Conservation (phyloP, 1,139 yeast species). For the Sugiyamaella novakii region DNA sequence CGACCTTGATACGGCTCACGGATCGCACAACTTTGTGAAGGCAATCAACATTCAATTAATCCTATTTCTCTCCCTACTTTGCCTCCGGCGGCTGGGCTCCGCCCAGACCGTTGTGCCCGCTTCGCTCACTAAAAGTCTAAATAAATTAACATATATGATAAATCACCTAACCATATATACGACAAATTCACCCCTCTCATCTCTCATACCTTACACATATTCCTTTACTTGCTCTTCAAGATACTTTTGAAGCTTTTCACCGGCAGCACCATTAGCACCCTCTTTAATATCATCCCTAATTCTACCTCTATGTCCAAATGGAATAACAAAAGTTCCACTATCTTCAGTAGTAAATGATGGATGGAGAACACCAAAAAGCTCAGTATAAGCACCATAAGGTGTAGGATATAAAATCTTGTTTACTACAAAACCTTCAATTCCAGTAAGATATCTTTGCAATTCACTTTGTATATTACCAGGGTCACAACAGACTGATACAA, state of each 20-base stretch:
- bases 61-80: too few relatives aligned
- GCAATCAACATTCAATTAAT: background rate
- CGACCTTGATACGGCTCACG: too few relatives aligned
- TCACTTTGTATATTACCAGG: slow-evolving; percentile 53
- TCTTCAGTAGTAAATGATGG: slow-evolving; percentile 42
- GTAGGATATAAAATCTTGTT: slow-evolving; percentile 35
- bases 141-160: too few relatives aligned
- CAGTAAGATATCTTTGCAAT: slow-evolving; percentile 40
- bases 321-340: slow-evolving; percentile 41
- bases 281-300: slow-evolving; percentile 40
- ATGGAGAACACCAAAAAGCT: slow-evolving; percentile 48
- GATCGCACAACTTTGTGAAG: too few relatives aligned
- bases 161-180: too few relatives aligned
- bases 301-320: slow-evolving; percentile 42
- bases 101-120: too few relatives aligned
- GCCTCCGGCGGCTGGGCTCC: too few relatives aligned
- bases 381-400: slow-evolving; percentile 49
- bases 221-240: slow-evolving; percentile 34
- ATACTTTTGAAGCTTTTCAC: slow-evolving; percentile 39
- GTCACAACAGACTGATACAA: slow-evolving; percentile 42
- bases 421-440: slow-evolving; percentile 21
- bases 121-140: too few relatives aligned
- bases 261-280: slow-evolving; percentile 38
- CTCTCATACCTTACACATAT: slow-evolving; percentile 14
- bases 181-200: too few relatives aligned